Percentiles rank a stretch among this genome's conserved stretches.
Evolutionary conservation across 331 rosid species (phyloP).

Genomic region (Ulmus americana): DNA sequence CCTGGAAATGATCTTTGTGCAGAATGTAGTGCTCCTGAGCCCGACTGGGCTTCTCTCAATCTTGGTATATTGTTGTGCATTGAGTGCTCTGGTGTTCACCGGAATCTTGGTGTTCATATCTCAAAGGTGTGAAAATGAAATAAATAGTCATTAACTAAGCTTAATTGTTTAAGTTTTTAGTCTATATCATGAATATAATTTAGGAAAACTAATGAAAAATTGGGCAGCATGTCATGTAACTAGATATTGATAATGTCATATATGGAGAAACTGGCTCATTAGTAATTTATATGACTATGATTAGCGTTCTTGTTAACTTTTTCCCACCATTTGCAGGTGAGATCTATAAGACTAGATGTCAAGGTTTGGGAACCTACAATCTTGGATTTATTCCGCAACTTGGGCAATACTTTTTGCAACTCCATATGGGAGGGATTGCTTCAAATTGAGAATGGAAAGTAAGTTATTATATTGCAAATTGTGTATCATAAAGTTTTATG

Average conservation of each 20-base stretch:
- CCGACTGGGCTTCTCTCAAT: conserved; percentile 97
- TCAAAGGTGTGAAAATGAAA: conserved; percentile 58
- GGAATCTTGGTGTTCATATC: conserved; percentile 95
- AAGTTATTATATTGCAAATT: conserved; percentile 12
- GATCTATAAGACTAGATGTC: conserved; percentile 84
- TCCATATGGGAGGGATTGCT: conserved; percentile 85
- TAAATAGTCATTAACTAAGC: background rate
- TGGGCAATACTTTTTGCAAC: conserved; percentile 84
- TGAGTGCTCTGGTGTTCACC: conserved; percentile 94
- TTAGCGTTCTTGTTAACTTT: background rate
- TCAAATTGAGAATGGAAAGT: conserved; percentile 52
- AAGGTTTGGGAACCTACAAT: conserved; percentile 86
- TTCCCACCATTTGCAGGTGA: conserved; percentile 63
- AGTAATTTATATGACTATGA: no score
- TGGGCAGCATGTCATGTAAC: background rate
- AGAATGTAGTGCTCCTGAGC: conserved; percentile 76
- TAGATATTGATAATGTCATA: no score
- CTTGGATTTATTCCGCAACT: conserved; percentile 67
- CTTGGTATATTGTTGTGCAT: conserved; percentile 87
- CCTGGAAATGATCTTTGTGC: conserved; percentile 92
- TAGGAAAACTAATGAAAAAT: background rate
- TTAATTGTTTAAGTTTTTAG: background rate
- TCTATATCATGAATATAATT: background rate
- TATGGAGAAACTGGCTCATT: no score
- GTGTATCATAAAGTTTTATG: conserved; percentile 5